Evolutionary conservation across 1,284 basidiomycete species (phyloP).

Genomic region (Moniliella sp.): DNA sequence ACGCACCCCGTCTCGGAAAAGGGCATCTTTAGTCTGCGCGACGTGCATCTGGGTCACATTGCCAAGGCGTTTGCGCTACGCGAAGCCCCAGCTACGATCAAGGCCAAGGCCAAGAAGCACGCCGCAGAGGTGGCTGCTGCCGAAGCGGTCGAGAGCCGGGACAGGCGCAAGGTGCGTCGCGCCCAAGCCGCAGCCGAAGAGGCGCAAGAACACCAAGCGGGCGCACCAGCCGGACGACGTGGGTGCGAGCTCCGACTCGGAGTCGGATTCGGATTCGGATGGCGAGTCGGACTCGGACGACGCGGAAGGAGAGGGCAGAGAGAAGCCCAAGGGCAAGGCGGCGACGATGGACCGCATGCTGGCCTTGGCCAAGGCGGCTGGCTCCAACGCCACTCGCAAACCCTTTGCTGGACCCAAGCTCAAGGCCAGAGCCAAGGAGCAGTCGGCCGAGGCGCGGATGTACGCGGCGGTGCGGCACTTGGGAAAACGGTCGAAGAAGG

Average conservation of each 20-base stretch:
- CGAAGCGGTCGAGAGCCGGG: no score
- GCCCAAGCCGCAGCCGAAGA: no score
- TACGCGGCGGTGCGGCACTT: conserved; percentile 61
- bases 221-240: no score
- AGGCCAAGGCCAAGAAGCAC: conserved; percentile 4
- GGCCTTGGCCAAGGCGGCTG: not conserved
- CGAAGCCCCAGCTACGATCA: conserved; percentile 60
- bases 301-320: not conserved
- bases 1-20: conserved; percentile 90
- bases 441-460: conserved; percentile 55
- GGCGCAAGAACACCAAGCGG: conserved; percentile 1
- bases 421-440: no score
- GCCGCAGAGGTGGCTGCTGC: conserved; percentile 2
- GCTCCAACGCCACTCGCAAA: no score
- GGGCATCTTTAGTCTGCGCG: conserved; percentile 76
- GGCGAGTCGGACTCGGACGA: not conserved
- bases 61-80: conserved; percentile 88
- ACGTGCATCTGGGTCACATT: conserved; percentile 80
- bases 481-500: conserved; percentile 58
- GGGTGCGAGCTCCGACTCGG: no score
- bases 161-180: no score
- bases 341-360: not conserved
- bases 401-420: no score
- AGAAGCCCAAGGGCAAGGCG: not conserved
- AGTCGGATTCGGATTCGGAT: no score